phyloP scores from a whole-genome alignment of 805 yeast genomes.

The Wickerhamiella sorbophila region DNA sequence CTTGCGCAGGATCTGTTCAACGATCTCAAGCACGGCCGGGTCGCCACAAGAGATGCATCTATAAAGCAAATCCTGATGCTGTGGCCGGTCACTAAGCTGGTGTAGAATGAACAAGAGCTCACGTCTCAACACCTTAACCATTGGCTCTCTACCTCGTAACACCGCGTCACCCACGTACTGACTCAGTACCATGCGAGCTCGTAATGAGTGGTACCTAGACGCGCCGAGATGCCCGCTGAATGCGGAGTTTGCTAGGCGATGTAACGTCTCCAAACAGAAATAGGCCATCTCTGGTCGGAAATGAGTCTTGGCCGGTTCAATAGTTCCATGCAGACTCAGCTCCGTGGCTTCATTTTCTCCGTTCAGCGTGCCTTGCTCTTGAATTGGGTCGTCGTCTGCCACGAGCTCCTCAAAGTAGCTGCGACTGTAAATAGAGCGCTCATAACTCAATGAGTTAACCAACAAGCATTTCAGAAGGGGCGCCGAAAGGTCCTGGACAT shows the following conservation, averaged over 20 bases:
- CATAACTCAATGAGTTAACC: slow-evolving; percentile 42
- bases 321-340: slow-evolving; percentile 41
- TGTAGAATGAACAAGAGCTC: slow-evolving; percentile 35
- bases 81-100: slow-evolving; percentile 6
- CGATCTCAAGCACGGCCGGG: slow-evolving; percentile 3
- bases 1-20: slow-evolving; percentile 7
- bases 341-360: slow-evolving; percentile 19
- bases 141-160: slow-evolving; percentile 47
- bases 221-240: neutral
- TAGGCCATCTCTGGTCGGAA: slow-evolving; percentile 38
- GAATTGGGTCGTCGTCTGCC: slow-evolving; percentile 20
- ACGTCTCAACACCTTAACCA: slow-evolving; percentile 45
- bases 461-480: slow-evolving; percentile 33
- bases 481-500: slow-evolving; percentile 16
- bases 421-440: slow-evolving; percentile 31
- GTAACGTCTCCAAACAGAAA: slow-evolving; percentile 41
- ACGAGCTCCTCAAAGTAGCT: slow-evolving; percentile 26
- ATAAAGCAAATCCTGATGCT: slow-evolving; percentile 3
- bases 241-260: slow-evolving; percentile 25
- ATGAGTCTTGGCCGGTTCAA: slow-evolving; percentile 33
- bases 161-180: slow-evolving; percentile 50
- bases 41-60: slow-evolving; percentile 9
- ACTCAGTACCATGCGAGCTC: slow-evolving; percentile 35
- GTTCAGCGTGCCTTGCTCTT: neutral
- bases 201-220: neutral